phyloP scores from a whole-genome alignment of 192 early-diverging fungal genomes.

The Rhizophagus sp. region DNA sequence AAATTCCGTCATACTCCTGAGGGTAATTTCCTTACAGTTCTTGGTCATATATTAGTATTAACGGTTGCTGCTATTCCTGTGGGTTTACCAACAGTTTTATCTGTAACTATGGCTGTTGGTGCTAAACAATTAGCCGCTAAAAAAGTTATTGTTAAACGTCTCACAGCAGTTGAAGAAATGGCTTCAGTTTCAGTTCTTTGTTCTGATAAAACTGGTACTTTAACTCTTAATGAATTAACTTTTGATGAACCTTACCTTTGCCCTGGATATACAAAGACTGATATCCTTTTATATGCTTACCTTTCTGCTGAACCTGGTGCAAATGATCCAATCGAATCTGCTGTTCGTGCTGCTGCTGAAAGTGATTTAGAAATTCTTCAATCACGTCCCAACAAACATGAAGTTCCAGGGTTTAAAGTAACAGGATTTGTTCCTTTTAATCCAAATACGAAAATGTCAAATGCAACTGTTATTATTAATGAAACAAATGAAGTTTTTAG shows the following conservation, averaged over 20 bases:
- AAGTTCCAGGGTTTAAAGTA: conserved; percentile 89
- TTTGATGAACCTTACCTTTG: conserved; percentile 87
- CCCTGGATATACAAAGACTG: conserved; percentile 65
- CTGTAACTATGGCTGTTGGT: conserved; percentile 97
- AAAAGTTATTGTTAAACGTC: conserved; percentile 93
- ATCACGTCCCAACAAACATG: conserved; percentile 47
- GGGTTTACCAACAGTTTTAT: conserved; percentile 94
- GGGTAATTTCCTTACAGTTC: conserved; percentile 40
- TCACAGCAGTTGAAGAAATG: conserved; percentile 93
- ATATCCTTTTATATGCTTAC: conserved; percentile 82
- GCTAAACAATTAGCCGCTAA: conserved; percentile 88
- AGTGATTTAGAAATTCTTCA: conserved; percentile 67
- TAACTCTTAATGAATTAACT: conserved; percentile 90
- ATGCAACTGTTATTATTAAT: conserved; percentile 81
- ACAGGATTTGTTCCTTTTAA: conserved; percentile 93
- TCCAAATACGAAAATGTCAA: conserved; percentile 89
- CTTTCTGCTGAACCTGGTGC: conserved; percentile 87
- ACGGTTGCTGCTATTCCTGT: conserved; percentile 90
- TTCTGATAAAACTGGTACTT: conserved; percentile 87
- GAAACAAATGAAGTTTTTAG: conserved; percentile 81
- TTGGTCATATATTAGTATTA: conserved; percentile 73
- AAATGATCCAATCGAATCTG: conserved; percentile 88
- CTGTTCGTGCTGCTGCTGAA: conserved; percentile 85
- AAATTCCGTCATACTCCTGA: conserved; percentile 42
- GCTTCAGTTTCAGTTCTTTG: conserved; percentile 88